These are phyloP conservation scores for Blastobotrys apis DNA, from an alignment of 1,139 yeast species.

Conservation along the genomic window DNA sequence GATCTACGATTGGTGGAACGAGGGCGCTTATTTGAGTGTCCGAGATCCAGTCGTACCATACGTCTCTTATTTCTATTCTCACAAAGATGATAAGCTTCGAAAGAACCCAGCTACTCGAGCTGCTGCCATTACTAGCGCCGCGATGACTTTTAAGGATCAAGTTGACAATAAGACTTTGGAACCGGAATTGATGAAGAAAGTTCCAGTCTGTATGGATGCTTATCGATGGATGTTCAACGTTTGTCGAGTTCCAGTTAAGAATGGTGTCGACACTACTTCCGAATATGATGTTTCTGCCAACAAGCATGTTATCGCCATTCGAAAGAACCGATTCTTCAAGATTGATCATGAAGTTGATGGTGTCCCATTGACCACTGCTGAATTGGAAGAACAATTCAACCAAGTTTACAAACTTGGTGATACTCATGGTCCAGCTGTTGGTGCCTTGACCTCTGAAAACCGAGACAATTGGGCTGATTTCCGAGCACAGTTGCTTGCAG, in stretches of 20 bases:
- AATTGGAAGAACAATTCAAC: conserved; percentile 63
- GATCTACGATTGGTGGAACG: conserved; percentile 93
- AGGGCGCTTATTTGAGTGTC: conserved; percentile 84
- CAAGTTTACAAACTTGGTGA: conserved; percentile 47
- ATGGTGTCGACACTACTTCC: conserved; percentile 38
- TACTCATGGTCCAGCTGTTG: conserved; percentile 56
- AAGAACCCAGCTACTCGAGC: conserved; percentile 75
- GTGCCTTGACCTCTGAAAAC: conserved; percentile 77
- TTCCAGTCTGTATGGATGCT: conserved; percentile 91
- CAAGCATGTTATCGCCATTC: conserved; percentile 67
- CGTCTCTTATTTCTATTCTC: conserved; percentile 86
- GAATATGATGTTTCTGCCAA: conserved; percentile 37
- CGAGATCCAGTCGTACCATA: conserved; percentile 92
- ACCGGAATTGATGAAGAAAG: conserved; percentile 76
- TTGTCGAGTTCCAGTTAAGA: conserved; percentile 55
- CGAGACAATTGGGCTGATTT: conserved; percentile 76
- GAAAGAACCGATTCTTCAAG: conserved; percentile 79
- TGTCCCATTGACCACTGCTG: conserved; percentile 51
- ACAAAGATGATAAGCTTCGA: conserved; percentile 55
- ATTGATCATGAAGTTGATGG: conserved; percentile 56
- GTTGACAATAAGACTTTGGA: conserved; percentile 41
- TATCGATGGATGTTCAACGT: conserved; percentile 90
- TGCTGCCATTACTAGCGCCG: conserved; percentile 48
- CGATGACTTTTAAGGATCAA: conserved; percentile 37
- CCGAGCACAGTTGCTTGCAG: conserved; percentile 53